phyloP scores from a whole-genome alignment of 768 basidiomycete genomes.

The Cytidiella melzeri region DNA sequence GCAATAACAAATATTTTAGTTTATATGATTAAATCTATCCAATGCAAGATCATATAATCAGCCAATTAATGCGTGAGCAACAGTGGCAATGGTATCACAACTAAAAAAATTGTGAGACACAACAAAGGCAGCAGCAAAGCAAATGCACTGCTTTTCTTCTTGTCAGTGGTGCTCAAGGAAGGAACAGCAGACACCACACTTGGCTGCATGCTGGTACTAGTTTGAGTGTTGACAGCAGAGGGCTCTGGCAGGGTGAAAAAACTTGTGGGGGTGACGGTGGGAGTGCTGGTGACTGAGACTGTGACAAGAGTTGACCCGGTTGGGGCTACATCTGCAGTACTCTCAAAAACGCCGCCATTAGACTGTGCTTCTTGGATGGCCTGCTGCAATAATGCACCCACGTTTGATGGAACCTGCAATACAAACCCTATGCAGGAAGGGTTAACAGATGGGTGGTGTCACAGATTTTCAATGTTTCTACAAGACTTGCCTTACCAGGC shows the following conservation, averaged over 20 bases:
- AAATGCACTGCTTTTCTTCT: too few relatives aligned
- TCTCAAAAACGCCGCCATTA: conserved; percentile 19
- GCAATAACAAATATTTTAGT: too few relatives aligned
- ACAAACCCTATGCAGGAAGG: conserved; percentile 65
- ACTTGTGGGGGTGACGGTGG: not conserved
- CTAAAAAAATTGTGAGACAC: not conserved
- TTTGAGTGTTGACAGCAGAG: not conserved
- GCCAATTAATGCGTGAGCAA: conserved; percentile 4
- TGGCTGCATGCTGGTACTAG: not conserved
- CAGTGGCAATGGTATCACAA: not conserved
- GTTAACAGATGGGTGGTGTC: conserved; percentile 56
- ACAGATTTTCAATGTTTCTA: too few relatives aligned
- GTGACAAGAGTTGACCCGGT: conserved; percentile 6
- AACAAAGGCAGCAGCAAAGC: too few relatives aligned
- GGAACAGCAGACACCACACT: not conserved
- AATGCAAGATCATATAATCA: too few relatives aligned
- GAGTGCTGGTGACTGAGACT: too few relatives aligned
- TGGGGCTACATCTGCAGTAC: conserved; percentile 9
- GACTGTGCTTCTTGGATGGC: conserved; percentile 29
- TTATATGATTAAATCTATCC: too few relatives aligned
- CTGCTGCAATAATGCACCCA: conserved; percentile 32
- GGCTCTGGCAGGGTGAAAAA: not conserved
- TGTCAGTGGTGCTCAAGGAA: too few relatives aligned
- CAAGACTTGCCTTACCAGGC: too few relatives aligned
- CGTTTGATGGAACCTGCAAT: conserved; percentile 61